Evolutionary conservation across 1,284 basidiomycete genomes (phyloP).

Genomic region (Pascua guehoae): DNA sequence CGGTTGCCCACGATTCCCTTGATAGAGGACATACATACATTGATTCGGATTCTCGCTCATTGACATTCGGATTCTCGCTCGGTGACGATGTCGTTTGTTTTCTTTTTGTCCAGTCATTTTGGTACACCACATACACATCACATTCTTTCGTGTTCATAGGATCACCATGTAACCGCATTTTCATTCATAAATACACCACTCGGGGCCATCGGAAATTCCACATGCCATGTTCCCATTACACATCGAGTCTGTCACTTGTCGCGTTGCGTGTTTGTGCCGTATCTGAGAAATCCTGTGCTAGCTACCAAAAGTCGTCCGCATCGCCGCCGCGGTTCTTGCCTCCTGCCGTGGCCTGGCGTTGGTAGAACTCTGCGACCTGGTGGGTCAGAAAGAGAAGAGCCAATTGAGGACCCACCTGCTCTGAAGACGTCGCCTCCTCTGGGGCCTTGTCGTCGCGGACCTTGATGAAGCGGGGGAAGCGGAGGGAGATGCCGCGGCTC

Average conservation of each 20-base stretch:
- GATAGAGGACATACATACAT: not conserved
- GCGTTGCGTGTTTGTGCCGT: too few relatives aligned
- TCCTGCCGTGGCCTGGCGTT: conserved; percentile 73
- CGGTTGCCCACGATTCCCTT: too few relatives aligned
- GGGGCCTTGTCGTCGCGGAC: conserved; percentile 88
- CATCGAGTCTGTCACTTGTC: too few relatives aligned
- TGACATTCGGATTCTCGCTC: not conserved
- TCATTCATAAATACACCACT: too few relatives aligned
- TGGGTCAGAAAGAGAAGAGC: too few relatives aligned
- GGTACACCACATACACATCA: too few relatives aligned
- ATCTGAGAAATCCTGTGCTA: not conserved
- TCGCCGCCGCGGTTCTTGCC: conserved; percentile 61
- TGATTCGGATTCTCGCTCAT: not conserved
- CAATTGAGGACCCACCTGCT: conserved; percentile 57
- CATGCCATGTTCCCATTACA: too few relatives aligned
- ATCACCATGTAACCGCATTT: too few relatives aligned
- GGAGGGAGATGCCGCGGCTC: conserved; percentile 83
- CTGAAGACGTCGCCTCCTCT: conserved; percentile 86
- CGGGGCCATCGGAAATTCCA: too few relatives aligned
- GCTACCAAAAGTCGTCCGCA: conserved; percentile 72
- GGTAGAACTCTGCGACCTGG: conserved; percentile 93
- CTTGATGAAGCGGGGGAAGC: conserved; percentile 91
- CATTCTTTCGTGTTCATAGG: too few relatives aligned
- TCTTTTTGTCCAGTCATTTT: too few relatives aligned
- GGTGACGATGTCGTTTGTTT: too few relatives aligned